Evolutionary conservation across 352 stramenopile genomes (phyloP), one percentile per base, ranked within the genome.

Genomic region (Phytophthora crassamura): DNA sequence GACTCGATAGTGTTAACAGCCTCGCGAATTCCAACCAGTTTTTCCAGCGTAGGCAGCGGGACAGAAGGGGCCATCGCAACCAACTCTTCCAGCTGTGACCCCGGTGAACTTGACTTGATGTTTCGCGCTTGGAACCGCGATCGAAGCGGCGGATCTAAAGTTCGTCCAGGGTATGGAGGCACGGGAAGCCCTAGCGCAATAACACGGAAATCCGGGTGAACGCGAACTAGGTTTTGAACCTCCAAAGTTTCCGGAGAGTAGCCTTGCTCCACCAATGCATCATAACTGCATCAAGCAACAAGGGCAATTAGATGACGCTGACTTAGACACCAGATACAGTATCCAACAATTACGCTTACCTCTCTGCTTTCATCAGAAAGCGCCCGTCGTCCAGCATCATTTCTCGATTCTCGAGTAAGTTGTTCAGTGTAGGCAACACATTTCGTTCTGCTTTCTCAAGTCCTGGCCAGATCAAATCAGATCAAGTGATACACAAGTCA

Each of bases 351-450:
- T 3, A 33, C 5, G 16, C n/a, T 53, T 67, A 88, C 78, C 82
- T 94, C 58, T 91, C 84, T 3, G 86, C 84, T 56, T 92, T 91
- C 83, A 98, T 89, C 9, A 99, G 78, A 42, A 98, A 95, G 7
- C 84, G 82, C 4, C 95, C 96, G 70, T 99, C 95, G 53, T 99
- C 97, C 32, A 99, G 73, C 25, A 87, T 91, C 79, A 99, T 95
- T 55, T 98, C 95, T 51, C 96, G 73, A 69, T 99, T 98, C 70
- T 99, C 97, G 7, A 99, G 78, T 32, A 99, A 64, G 69, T 99
- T 99, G 70, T 99, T 99, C 11, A 99, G 69, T n/a, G 96, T 98
- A 0, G 97, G 97, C 30, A 99, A 75, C 2, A 99, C 96, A 64
- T 99, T 99, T 16, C 97, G 75, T 67, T 98, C 94, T 9, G 96